Percentiles rank a stretch among this genome's conserved stretches.
Evolutionary conservation across 2,329 filamentous ascomycete genomes (phyloP).

Genomic region (Colletotrichum agaves): DNA sequence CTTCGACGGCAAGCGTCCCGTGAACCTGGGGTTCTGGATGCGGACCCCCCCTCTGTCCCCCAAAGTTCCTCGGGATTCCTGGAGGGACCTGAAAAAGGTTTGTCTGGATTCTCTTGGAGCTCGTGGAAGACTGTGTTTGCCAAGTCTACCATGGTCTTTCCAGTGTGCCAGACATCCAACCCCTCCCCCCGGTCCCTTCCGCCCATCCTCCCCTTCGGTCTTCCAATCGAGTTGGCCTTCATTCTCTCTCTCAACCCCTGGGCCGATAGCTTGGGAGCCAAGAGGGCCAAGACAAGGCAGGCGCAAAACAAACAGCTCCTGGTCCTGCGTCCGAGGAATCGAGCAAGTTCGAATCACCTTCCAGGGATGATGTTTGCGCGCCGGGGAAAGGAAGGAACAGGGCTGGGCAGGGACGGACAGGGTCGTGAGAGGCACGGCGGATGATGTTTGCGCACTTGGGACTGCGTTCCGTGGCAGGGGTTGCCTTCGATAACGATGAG

Average conservation of each 20-base stretch:
- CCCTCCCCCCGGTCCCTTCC: neutral
- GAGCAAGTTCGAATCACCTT: conserved; percentile 12
- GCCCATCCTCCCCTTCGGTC: neutral
- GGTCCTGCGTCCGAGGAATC: neutral
- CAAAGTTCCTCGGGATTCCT: no score
- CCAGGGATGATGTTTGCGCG: neutral
- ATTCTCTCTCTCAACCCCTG: conserved; percentile 5
- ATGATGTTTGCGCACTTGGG: neutral
- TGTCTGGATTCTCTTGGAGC: neutral
- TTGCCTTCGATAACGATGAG: conserved; percentile 1
- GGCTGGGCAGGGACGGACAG: conserved; percentile 4
- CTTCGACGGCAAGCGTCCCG: conserved; percentile 19
- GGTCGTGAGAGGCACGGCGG: neutral
- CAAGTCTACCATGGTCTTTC: neutral
- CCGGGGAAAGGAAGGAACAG: neutral
- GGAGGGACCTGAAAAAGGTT: no score
- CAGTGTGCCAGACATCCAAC: neutral
- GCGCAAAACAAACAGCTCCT: neutral
- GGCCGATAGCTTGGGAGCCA: neutral
- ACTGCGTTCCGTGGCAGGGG: neutral
- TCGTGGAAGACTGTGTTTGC: neutral
- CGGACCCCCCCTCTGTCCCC: no score
- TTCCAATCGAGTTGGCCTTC: neutral
- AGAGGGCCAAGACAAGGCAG: neutral
- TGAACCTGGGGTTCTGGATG: conserved; percentile 6